Conservation (phyloP, 192 early-diverging fungal species). For the Podila horticola region DNA sequence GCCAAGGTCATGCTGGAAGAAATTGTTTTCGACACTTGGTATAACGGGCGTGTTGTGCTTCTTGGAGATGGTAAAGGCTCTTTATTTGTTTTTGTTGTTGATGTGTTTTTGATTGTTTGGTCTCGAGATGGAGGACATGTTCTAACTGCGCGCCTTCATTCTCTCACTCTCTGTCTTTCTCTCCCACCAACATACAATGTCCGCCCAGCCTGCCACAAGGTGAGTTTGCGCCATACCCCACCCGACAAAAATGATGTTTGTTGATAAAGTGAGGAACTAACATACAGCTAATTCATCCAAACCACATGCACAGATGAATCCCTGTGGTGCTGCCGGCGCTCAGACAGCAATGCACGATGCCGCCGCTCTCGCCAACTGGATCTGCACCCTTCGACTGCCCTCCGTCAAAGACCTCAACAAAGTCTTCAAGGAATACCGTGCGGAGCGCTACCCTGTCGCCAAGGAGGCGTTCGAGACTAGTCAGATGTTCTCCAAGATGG, state of each 20-base stretch:
- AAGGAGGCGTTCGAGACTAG: neutral
- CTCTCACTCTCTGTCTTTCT: too few species aligned
- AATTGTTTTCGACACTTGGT: slow-evolving; percentile 11
- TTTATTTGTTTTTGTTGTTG: neutral
- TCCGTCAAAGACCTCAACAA: neutral
- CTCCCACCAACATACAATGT: too few species aligned
- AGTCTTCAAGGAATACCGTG: neutral
- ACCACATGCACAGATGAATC: too few species aligned
- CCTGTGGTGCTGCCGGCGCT: too few species aligned
- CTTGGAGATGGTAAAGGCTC: slow-evolving; percentile 9
- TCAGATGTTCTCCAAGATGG: neutral
- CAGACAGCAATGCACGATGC: neutral
- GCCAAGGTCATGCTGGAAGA: slow-evolving; percentile 8
- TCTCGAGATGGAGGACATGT: neutral
- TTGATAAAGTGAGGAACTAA: neutral
- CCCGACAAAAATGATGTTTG: too few species aligned
- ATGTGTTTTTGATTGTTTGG: neutral
- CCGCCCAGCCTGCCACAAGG: too few species aligned
- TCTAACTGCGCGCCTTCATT: neutral
- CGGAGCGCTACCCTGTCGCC: neutral
- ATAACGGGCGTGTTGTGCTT: neutral
- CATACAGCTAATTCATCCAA: too few species aligned
- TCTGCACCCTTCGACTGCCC: neutral
- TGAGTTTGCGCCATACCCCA: too few species aligned
- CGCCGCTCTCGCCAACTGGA: neutral